Evolutionary conservation across 1,284 basidiomycete genomes (phyloP), one percentile per base, ranked within the genome.

Genomic region (Cystobasidium slooffiae): DNA sequence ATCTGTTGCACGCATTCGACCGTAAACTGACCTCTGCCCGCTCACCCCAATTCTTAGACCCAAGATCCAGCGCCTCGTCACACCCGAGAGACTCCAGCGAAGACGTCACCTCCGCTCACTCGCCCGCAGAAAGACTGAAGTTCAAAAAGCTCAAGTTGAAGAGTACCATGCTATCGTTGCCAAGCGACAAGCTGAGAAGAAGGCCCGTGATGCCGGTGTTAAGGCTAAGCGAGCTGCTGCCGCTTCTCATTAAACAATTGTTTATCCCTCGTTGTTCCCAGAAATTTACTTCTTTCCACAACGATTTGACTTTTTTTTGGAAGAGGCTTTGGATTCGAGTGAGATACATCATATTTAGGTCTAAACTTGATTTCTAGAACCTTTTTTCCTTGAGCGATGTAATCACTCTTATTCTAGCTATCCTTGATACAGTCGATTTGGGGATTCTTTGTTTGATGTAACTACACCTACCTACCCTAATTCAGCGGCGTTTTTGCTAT

Each of bases 161-260:
- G 96, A 98, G 86, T 96, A 90, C 88, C 91, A 94, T 87, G 88
- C 87, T 78, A 86, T 95, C 82, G 83, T 98, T 75, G 86, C 91
- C 85, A 96, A 97, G 88, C 93, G 93, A 81, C 84, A 93, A 77
- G 88, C 92, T 79, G 94, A 97, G 88, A 92, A 91, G 88, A 97
- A 96, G 88, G 89, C 88, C 83, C 91, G 92, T 85, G 87, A 87
- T 77, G 53, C 74, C 41, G 78, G 77, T 79, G 77, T 80, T 80
- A 81, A 82, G 75, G 84, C 84, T 77, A 75, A 64, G 72, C 72
- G 41, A 52, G 56, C 58, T 47, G 55, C 69, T 49, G 61, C 69
- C 39, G 67, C 68, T 63, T 6, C 59, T 46, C 67, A 65, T 65
- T 75, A 65, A 66, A 59, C 18, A n/a, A n/a, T 46, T 6, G 16